Evolutionary conservation across 2,329 filamentous ascomycete genomes (phyloP).

Genomic region (Aspergillus sp.): DNA sequence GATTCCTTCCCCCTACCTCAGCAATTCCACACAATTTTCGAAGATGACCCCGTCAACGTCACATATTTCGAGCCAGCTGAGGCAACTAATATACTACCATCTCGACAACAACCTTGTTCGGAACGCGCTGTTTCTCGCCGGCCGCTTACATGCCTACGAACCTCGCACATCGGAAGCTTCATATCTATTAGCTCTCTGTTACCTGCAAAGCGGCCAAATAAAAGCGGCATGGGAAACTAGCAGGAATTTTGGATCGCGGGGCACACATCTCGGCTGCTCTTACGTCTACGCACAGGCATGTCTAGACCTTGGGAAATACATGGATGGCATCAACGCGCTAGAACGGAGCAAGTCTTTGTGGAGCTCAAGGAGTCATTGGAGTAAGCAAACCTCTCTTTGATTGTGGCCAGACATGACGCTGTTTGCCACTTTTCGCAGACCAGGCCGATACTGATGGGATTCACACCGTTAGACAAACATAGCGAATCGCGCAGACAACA

Average conservation of each 20-base stretch:
- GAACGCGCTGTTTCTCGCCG: conserved; percentile 91
- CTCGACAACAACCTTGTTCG: conserved; percentile 87
- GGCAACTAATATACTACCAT: conserved; percentile 67
- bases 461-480: conserved; percentile 60
- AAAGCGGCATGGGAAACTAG: conserved; percentile 84
- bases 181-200: conserved; percentile 80
- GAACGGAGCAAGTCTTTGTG: conserved; percentile 80
- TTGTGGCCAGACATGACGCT: neutral
- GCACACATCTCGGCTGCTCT: conserved; percentile 78
- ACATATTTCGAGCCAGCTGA: conserved; percentile 60
- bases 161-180: conserved; percentile 75
- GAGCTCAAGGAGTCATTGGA: conserved; percentile 73
- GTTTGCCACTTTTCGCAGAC: neutral
- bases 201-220: conserved; percentile 77
- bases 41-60: conserved; percentile 57
- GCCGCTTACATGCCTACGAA: conserved; percentile 81
- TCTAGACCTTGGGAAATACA: conserved; percentile 72
- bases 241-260: conserved; percentile 68
- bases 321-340: conserved; percentile 78
- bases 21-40: neutral
- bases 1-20: neutral
- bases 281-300: conserved; percentile 92
- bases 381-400: conserved; percentile 50
- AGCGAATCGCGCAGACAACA: conserved; percentile 72
- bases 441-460: conserved; percentile 3